These are phyloP conservation scores for Picochlorum sp. DNA, from an alignment of 139 green algal genomes.

Conservation along the genomic window DNA sequence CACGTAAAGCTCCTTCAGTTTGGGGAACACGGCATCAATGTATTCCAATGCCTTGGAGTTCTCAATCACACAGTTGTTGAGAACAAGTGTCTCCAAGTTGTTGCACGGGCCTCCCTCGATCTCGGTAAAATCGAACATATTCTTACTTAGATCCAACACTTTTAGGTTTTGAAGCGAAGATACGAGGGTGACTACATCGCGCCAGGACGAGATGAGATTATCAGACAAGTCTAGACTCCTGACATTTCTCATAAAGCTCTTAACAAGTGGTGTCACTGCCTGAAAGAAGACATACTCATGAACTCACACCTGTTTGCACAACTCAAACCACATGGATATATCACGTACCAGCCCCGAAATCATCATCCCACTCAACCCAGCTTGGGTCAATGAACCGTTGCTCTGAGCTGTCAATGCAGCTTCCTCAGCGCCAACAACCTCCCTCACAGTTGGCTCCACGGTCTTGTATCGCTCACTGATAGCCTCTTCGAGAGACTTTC, in stretches of 20 bases:
- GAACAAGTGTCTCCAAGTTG: conserved; percentile 47
- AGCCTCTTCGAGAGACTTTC: conserved; percentile 35
- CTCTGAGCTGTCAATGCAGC: conserved; percentile 15
- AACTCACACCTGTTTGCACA: background rate
- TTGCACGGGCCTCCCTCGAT: background rate
- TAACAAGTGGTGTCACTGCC: background rate
- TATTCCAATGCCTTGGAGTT: conserved; percentile 51
- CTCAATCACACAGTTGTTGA: conserved; percentile 52
- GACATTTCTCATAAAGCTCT: background rate
- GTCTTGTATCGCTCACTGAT: conserved; percentile 46
- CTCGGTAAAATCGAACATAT: conserved; percentile 27
- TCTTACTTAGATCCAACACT: conserved; percentile 50
- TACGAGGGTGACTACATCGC: conserved; percentile 14
- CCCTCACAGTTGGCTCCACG: background rate
- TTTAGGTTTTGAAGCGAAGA: conserved; percentile 23
- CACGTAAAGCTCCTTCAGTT: conserved; percentile 56
- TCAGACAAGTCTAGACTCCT: conserved; percentile 49
- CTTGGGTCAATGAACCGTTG: conserved; percentile 7
- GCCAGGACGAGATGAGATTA: conserved; percentile 63
- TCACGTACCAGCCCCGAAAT: conserved; percentile 36
- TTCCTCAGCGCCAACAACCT: conserved; percentile 53
- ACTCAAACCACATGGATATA: background rate
- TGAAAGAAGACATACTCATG: background rate
- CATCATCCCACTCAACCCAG: background rate
- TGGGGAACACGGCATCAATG: conserved; percentile 37